Conservation (phyloP, 1,139 yeast species). For the Geotrichum aggregatum region DNA sequence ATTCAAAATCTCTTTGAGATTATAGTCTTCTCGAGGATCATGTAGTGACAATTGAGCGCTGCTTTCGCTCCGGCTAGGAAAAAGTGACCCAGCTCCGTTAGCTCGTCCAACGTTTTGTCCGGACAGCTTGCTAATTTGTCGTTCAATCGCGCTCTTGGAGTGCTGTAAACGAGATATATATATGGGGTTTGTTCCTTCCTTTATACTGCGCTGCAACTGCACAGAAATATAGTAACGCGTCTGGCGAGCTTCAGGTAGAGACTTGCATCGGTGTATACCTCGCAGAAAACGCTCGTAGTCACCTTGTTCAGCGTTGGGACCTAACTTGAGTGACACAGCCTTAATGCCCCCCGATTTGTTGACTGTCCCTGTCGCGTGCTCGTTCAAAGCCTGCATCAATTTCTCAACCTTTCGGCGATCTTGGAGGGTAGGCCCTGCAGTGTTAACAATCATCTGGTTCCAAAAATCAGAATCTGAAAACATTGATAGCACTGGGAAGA, state of each 20-base stretch:
- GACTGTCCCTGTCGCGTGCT: constrained; percentile 46
- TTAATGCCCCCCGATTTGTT: constrained; percentile 9
- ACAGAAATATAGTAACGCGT: constrained; percentile 44
- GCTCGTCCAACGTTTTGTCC: constrained; percentile 19
- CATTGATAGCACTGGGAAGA: constrained; percentile 53
- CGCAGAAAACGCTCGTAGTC: constrained; percentile 47
- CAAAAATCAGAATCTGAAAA: constrained; percentile 72
- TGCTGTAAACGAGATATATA: constrained; percentile 33
- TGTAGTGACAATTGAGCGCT: constrained; percentile 8
- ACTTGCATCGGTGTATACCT: constrained; percentile 37
- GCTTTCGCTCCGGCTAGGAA: constrained; percentile 12
- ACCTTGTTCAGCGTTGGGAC: constrained; percentile 36
- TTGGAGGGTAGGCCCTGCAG: constrained; percentile 62
- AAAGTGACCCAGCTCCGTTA: neutral
- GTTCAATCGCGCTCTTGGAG: constrained; percentile 31
- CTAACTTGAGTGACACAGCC: constrained; percentile 25
- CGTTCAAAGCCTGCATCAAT: constrained; percentile 64
- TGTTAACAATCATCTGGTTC: constrained; percentile 59
- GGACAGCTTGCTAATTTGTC: constrained; percentile 32
- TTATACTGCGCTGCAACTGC: constrained; percentile 36
- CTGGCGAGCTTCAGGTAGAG: constrained; percentile 44
- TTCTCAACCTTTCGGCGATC: constrained; percentile 74
- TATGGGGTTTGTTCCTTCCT: constrained; percentile 26
- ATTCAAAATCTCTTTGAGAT: constrained; percentile 44
- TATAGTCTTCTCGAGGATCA: constrained; percentile 36